These are phyloP conservation scores for Ophiostoma fasciatum DNA, from an alignment of 2,329 filamentous ascomycete genomes.

Conservation along the genomic window DNA sequence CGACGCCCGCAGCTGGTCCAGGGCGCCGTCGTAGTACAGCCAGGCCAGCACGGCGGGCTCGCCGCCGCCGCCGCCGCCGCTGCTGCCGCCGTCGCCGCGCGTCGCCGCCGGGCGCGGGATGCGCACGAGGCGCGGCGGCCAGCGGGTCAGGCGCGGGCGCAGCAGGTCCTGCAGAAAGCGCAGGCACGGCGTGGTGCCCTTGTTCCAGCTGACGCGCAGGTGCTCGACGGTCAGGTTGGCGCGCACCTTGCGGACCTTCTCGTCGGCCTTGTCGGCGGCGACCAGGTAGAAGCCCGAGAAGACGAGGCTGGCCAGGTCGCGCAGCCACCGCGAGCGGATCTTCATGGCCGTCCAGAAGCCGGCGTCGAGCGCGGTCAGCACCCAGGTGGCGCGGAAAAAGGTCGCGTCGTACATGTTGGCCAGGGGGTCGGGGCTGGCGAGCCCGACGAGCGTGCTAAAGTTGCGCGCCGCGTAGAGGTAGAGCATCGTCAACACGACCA, in stretches of 20 bases:
- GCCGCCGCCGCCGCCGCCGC: too few species aligned
- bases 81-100: conserved; percentile 69
- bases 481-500: conserved; percentile 70
- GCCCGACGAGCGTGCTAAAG: conserved; percentile 79
- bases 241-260: conserved; percentile 86
- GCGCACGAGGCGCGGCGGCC: conserved; percentile 66
- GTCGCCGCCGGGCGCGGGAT: conserved; percentile 71
- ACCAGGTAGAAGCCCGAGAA: conserved; percentile 88
- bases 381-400: conserved; percentile 95
- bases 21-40: conserved; percentile 86
- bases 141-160: conserved; percentile 65
- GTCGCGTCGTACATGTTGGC: conserved; percentile 84
- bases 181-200: conserved; percentile 78
- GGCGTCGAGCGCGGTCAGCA: conserved; percentile 84
- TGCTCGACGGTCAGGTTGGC: conserved; percentile 82
- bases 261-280: conserved; percentile 84
- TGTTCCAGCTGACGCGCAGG: conserved; percentile 87
- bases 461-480: conserved; percentile 87
- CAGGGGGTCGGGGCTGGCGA: conserved; percentile 86
- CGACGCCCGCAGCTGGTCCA: conserved; percentile 46
- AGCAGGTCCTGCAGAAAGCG: conserved; percentile 55
- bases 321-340: conserved; percentile 61
- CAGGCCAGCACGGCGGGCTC: conserved; percentile 62
- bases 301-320: conserved; percentile 67
- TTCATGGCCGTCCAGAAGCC: conserved; percentile 99